phyloP scores from a whole-genome alignment of 169 alveolate genomes.

The Cryptosporidium sp. region DNA sequence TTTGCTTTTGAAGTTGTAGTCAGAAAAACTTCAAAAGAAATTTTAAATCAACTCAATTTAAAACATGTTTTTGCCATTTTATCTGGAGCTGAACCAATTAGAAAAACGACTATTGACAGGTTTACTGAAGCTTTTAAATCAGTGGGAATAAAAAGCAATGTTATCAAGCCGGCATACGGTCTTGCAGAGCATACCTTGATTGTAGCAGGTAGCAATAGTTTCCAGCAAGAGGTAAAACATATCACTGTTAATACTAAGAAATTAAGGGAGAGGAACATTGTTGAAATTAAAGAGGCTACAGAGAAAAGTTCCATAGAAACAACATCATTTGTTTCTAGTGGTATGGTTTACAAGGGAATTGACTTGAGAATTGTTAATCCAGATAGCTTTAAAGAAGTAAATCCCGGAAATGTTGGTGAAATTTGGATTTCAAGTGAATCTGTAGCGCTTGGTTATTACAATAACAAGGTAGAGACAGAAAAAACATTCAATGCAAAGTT shows the following conservation, averaged over 20 bases:
- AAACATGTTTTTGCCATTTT: constrained; percentile 78
- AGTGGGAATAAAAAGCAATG: constrained; percentile 37
- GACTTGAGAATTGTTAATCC: constrained; percentile 81
- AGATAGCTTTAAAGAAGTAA: constrained; percentile 77
- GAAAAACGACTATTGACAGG: constrained; percentile 78
- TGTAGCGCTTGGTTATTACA: constrained; percentile 81
- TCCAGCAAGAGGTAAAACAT: constrained; percentile 5
- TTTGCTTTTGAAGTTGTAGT: constrained; percentile 83
- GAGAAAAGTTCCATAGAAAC: constrained; percentile 4
- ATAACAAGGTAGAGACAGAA: constrained; percentile 77
- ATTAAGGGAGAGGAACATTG: constrained; percentile 75
- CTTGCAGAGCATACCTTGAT: constrained; percentile 83
- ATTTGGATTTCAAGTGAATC: constrained; percentile 78
- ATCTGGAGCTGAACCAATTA: constrained; percentile 83
- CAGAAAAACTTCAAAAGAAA: constrained; percentile 79
- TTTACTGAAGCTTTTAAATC: constrained; percentile 72
- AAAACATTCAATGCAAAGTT: constrained; percentile 68
- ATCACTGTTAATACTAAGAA: constrained; percentile 75
- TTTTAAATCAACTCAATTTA: constrained; percentile 75
- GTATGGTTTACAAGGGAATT: constrained; percentile 27
- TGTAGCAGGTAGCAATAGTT: constrained; percentile 78
- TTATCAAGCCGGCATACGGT: constrained; percentile 81
- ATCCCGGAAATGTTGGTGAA: constrained; percentile 79
- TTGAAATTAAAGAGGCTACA: constrained; percentile 3
- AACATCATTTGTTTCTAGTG: constrained; percentile 66